A percentile compares a stretch with the other conserved stretches of the same genome.
phyloP scores from a whole-genome alignment of 1,284 basidiomycete genomes.

The Sutorius eximius region DNA sequence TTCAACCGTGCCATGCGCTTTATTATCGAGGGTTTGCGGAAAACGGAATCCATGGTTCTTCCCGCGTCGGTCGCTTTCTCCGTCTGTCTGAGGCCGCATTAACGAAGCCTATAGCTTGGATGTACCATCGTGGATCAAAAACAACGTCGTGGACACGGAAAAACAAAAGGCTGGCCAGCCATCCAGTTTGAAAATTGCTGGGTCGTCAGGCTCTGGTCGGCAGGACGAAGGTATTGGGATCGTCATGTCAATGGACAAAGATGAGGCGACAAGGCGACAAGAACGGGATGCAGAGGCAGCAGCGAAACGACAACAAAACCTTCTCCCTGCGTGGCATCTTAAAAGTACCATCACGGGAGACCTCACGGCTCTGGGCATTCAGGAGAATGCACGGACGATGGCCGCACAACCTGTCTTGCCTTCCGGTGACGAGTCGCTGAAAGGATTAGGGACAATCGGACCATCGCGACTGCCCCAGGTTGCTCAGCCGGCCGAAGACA shows the following conservation, averaged over 20 bases:
- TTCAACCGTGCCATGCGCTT: conserved; percentile 92
- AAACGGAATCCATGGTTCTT: conserved; percentile 85
- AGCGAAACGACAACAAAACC: conserved; percentile 84
- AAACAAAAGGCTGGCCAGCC: conserved; percentile 53
- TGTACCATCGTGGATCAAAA: conserved; percentile 75
- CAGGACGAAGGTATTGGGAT: conserved; percentile 77
- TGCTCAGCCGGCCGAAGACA: conserved; percentile 39
- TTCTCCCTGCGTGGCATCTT: conserved; percentile 90
- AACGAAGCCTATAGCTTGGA: conserved; percentile 62
- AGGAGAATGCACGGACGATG: conserved; percentile 56
- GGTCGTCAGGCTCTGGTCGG: conserved; percentile 57
- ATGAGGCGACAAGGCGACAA: conserved; percentile 64
- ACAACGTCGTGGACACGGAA: conserved; percentile 59
- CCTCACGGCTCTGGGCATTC: conserved; percentile 81
- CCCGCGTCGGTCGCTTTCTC: conserved; percentile 58
- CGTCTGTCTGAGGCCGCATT: not conserved
- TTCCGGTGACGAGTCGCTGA: conserved; percentile 68
- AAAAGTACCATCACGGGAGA: conserved; percentile 94
- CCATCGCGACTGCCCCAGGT: conserved; percentile 34
- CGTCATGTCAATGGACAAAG: conserved; percentile 79
- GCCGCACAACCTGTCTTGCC: conserved; percentile 35
- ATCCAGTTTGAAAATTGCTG: conserved; percentile 67
- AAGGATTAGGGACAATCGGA: conserved; percentile 59
- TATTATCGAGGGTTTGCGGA: conserved; percentile 84
- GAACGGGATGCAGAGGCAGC: conserved; percentile 73